Evolutionary conservation across 495 filamentous ascomycete genomes (phyloP).

Genomic region (Aspergillus sclerotioniger): DNA sequence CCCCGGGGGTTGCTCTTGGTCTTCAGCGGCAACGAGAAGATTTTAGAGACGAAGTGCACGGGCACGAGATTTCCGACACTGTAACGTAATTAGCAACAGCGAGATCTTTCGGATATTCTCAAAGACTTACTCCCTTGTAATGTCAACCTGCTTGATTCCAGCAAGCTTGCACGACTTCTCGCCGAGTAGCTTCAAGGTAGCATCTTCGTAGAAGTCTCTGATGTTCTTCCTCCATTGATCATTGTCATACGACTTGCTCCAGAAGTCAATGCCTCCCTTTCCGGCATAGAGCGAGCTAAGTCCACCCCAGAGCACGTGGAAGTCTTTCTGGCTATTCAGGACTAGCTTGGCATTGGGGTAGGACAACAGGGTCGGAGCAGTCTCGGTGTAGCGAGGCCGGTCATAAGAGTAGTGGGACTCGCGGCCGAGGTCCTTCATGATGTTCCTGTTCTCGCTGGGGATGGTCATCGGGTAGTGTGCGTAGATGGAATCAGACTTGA

Average conservation of each 20-base stretch:
- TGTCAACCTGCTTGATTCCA: conserved; percentile 66
- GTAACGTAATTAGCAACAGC: no score
- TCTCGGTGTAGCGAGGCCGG: conserved; percentile 52
- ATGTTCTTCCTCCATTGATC: conserved; percentile 51
- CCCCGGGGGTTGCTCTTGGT: conserved; percentile 64
- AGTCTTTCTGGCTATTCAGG: conserved; percentile 59
- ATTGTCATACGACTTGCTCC: conserved; percentile 45
- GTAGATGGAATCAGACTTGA: conserved; percentile 77
- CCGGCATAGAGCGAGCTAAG: background rate
- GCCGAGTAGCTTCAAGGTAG: conserved; percentile 61
- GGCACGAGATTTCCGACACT: conserved; percentile 71
- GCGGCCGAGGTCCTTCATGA: conserved; percentile 68
- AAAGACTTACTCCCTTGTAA: conserved; percentile 76
- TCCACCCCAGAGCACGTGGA: conserved; percentile 60
- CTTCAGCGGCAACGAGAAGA: conserved; percentile 75
- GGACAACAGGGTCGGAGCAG: conserved; percentile 54
- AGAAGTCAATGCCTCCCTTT: conserved; percentile 49
- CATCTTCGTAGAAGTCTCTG: conserved; percentile 58
- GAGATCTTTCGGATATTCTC: no score
- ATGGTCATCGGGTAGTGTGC: conserved; percentile 87
- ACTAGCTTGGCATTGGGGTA: conserved; percentile 63
- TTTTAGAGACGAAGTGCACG: conserved; percentile 66
- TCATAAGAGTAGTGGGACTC: conserved; percentile 72
- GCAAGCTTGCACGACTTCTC: conserved; percentile 60
- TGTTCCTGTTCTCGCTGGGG: conserved; percentile 68